Base-by-base conservation (phyloP, 768 basidiomycete genomes). In the Leucogyrophana mollusca region DNA sequence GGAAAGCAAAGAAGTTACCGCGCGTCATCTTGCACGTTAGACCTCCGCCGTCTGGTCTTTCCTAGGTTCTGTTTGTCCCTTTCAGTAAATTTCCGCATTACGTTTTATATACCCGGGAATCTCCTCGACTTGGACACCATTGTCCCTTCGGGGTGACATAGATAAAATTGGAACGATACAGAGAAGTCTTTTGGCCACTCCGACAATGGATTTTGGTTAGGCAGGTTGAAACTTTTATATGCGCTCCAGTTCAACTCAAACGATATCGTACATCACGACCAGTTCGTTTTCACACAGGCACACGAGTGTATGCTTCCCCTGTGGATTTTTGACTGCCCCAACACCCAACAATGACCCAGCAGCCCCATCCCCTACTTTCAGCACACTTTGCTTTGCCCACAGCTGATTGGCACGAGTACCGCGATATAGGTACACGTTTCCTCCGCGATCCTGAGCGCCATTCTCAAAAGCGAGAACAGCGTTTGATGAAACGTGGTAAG, bases 381-480 rank as follows among this genome's bases (percentile, higher is more conserved):
- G 68, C 20, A 96, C 83, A 1, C 85, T 77, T 61, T 96, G 94
- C 57, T 84, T 87, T 9, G 87, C 89, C 74, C 76, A 82, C 40
- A 72, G 73, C 39, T 80, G 82, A 14, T 65, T 73, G 1, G 67
- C 52, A 2, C 66, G 57, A 1, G 82, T 68, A 10, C 77, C 73
- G 23, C 84, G 84, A 66, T 95, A 97, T 13, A 94, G 74, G 62
- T 94, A 96, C 18, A 90, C 74, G 56, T 97, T 95, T 2, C 88
- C 87, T 20, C 86, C 84, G 21, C 82, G 78, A 47, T 79, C 77
- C 25, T 71, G 67, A 1, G 75, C 60, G 9, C 88, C 90, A 49
- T 82, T 82, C 65, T 97, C 94, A 55, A 97, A 94, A 0, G 92
- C 92, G 38, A 92, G 69, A 2, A 90, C 83, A 4, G 74, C 74